phyloP scores from a whole-genome alignment of 208 protist species.

The Crithidia sp. region DNA sequence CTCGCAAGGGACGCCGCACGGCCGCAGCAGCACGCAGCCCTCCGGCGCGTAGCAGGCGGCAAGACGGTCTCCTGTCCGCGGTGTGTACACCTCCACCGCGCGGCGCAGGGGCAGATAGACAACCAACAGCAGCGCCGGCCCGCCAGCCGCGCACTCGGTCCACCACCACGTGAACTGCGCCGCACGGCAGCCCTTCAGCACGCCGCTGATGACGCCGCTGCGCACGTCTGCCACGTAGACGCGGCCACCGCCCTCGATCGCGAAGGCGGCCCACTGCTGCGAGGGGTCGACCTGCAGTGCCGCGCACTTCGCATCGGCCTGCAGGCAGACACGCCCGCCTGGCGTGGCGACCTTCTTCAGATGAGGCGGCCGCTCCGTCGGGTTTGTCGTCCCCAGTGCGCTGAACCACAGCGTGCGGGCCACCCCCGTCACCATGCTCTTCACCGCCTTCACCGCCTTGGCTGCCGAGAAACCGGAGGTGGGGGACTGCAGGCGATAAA shows the following conservation, averaged over 20 bases:
- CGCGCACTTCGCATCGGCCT: constrained; percentile 59
- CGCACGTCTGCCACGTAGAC: constrained; percentile 73
- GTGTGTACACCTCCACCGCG: constrained; percentile 72
- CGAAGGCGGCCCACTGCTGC: constrained; percentile 72
- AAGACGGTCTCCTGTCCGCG: constrained; percentile 55
- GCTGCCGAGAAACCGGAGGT: constrained; percentile 42
- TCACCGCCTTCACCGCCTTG: constrained; percentile 56
- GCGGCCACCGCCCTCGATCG: constrained; percentile 51
- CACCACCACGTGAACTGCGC: constrained; percentile 79
- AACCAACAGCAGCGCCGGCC: constrained; percentile 58
- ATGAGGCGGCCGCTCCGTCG: constrained; percentile 15
- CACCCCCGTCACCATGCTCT: constrained; percentile 51
- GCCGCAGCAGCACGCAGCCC: constrained; percentile 57
- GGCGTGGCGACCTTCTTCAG: constrained; percentile 42
- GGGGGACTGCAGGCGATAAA: constrained; percentile 56
- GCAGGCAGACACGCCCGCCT: constrained; percentile 40
- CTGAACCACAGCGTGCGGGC: constrained; percentile 46
- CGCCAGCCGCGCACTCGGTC: constrained; percentile 26
- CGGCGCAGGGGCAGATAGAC: constrained; percentile 77
- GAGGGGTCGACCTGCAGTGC: constrained; percentile 69
- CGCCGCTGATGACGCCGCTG: constrained; percentile 48
- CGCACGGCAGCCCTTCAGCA: constrained; percentile 75
- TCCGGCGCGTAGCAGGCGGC: constrained; percentile 65
- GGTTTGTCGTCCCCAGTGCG: constrained; percentile 14
- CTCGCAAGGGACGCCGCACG: constrained; percentile 17